Percentiles rank a stretch among this genome's conserved stretches.
phyloP scores from a whole-genome alignment of 1,139 yeast species.

The Sugiyamaella neomexicana region DNA sequence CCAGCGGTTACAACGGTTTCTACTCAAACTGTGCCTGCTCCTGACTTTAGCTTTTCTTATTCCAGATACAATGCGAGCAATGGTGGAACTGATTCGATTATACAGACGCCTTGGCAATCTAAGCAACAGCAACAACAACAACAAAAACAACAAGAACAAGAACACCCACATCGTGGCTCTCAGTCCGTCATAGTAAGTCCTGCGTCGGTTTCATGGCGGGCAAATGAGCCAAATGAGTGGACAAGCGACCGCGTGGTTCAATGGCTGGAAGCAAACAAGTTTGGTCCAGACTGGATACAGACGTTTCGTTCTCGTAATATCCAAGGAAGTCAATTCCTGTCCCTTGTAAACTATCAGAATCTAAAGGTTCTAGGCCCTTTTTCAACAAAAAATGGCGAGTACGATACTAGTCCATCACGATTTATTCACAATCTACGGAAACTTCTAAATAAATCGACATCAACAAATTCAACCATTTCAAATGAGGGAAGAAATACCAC shows the following conservation, averaged over 20 bases:
- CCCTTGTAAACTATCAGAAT: conserved; percentile 66
- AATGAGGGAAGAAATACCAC: conserved; percentile 1
- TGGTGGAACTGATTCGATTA: neutral
- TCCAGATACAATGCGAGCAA: neutral
- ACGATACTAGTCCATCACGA: conserved; percentile 52
- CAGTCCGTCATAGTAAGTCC: conserved; percentile 19
- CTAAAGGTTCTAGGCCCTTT: conserved; percentile 45
- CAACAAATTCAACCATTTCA: conserved; percentile 21
- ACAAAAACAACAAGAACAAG: neutral
- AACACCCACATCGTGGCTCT: neutral
- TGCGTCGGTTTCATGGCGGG: conserved; percentile 35
- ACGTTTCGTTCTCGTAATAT: conserved; percentile 61
- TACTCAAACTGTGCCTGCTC: neutral
- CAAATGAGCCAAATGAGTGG: conserved; percentile 56
- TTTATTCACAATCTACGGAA: conserved; percentile 56
- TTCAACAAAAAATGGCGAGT: conserved; percentile 43
- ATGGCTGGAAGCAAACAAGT: conserved; percentile 69
- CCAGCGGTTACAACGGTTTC: neutral
- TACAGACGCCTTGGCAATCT: conserved; percentile 7
- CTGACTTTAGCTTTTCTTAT: neutral
- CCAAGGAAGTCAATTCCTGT: conserved; percentile 63
- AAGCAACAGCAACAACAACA: neutral
- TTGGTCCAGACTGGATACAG: conserved; percentile 71
- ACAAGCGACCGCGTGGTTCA: conserved; percentile 59
- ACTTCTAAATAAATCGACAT: conserved; percentile 44